Base-by-base conservation (phyloP, 345 rosid species). In the Stellera chamaejasme region DNA sequence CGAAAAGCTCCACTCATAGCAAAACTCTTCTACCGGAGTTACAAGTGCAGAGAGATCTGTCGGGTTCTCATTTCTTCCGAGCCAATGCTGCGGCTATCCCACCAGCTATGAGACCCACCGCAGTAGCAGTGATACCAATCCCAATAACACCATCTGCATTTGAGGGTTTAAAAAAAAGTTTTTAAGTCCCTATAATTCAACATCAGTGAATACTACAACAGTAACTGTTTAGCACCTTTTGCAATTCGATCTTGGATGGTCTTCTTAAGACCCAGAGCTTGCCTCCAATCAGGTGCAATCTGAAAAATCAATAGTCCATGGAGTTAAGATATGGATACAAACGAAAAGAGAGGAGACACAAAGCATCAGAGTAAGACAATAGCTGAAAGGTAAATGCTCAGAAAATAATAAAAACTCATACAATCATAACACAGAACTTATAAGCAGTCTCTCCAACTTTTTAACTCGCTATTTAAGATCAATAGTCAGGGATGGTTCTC, bases 271-370 rank as follows among this genome's bases (percentile, higher is more conserved):
- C 36, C 56, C 55, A 74, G 66, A 56, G 96, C 88, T 70, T 85
- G 96, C 71, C 82, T 83, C 94, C 91, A 88, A 60, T 88, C 89
- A 51, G 94, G 91, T 65, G 78, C 79, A 62, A 82, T 73, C 96
- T 88, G 63, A 66, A 52, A 15, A 62, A 71, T 58, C 36, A 54
- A 7, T 14, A 61, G 39, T 59, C 8, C 61, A 57, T 25, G 10
- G 50, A 11, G 48, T 46, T 48, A 6, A 9, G 9, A 45, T n/a
- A 43, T n/a, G 1, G 47, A 48, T 10, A 23, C 45, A 64, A 47
- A 39, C 26, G 1, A 13, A 10, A 59, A 41, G 26, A 5, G 64
- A 2, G 39, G 9, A 32, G 39, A 5, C 39, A 32, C 39, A 32
- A 8, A 5, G 9, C 39, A 32, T 32, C 39, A 32, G 39, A 1